Evolutionary conservation across 2,329 filamentous ascomycete species (phyloP).

Genomic region (Aspergillus brasiliensis): DNA sequence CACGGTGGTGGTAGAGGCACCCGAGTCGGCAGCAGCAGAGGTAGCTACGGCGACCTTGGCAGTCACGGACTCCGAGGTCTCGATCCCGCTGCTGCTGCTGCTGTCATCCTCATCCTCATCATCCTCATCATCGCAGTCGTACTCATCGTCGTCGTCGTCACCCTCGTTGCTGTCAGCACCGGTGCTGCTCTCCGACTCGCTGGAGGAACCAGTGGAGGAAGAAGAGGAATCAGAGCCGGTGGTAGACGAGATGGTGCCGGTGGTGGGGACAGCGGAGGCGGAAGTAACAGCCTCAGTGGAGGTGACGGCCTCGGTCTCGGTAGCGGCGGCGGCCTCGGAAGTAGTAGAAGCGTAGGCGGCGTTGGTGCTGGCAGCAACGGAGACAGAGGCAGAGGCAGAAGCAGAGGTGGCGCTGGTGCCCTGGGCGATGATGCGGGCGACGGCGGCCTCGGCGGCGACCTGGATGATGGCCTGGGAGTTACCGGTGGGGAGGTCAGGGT

Average conservation of each 20-base stretch:
- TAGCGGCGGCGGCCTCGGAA: neutral
- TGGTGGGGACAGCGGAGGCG: neutral
- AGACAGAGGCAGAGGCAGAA: neutral
- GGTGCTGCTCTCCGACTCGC: neutral
- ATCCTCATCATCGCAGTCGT: neutral
- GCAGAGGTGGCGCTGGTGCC: conserved; percentile 3
- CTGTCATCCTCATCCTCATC: neutral
- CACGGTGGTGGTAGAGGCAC: conserved; percentile 5
- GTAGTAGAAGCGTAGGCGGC: neutral
- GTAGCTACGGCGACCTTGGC: neutral
- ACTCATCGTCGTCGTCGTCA: conserved; percentile 1
- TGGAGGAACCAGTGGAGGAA: neutral
- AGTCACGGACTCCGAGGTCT: neutral
- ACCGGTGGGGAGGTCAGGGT: conserved; percentile 67
- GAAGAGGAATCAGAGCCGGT: neutral
- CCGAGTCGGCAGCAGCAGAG: neutral
- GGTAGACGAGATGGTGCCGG: neutral
- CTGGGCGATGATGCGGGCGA: conserved; percentile 54
- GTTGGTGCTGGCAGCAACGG: conserved; percentile 1
- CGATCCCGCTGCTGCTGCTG: neutral
- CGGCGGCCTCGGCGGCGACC: conserved; percentile 63
- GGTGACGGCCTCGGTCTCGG: neutral
- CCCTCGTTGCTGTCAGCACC: neutral
- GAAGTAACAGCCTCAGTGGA: neutral
- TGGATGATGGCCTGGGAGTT: conserved; percentile 69